Evolutionary conservation across 1,284 basidiomycete species (phyloP).

Genomic region (Farysia itapuensis): DNA sequence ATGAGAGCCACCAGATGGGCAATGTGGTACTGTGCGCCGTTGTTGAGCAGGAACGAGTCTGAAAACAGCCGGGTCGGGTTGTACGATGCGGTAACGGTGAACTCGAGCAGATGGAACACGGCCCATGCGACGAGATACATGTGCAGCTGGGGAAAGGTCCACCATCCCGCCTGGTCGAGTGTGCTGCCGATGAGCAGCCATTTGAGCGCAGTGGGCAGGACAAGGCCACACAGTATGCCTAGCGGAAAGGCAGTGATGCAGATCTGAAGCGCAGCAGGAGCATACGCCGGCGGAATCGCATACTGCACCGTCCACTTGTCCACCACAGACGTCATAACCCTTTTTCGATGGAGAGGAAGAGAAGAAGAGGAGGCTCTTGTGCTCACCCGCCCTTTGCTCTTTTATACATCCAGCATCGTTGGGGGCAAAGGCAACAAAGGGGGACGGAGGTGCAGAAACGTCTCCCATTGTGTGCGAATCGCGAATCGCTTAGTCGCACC

Average conservation of each 20-base stretch:
- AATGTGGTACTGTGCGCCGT: slow-evolving; percentile 79
- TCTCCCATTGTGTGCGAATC: no score
- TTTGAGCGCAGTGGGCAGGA: slow-evolving; percentile 11
- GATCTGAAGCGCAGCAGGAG: slow-evolving; percentile 29
- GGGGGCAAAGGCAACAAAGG: no score
- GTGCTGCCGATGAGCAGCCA: slow-evolving; percentile 1
- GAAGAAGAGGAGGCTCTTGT: no score
- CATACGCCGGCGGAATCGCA: slow-evolving; percentile 36
- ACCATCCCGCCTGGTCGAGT: slow-evolving; percentile 3
- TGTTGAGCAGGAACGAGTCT: slow-evolving; percentile 92
- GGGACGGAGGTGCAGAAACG: no score
- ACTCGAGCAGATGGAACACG: slow-evolving; percentile 89
- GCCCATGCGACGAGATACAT: slow-evolving; percentile 45
- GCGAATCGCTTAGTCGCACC: no score
- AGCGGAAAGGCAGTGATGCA: slow-evolving; percentile 37
- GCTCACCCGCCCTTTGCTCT: no score
- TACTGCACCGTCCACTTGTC: slow-evolving; percentile 22
- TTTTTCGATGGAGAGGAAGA: no score
- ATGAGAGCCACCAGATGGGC: slow-evolving; percentile 77
- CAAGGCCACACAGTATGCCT: slow-evolving; percentile 33
- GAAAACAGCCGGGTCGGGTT: slow-evolving; percentile 88
- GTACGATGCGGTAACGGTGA: slow-evolving; percentile 91
- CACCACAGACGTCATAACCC: no score
- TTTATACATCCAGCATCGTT: no score
- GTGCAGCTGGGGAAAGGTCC: slow-evolving; percentile 14